A percentile compares a stretch with the other conserved stretches of the same genome.
Conservation (phyloP, 768 basidiomycete genomes). For the Podaxis sp. region DNA sequence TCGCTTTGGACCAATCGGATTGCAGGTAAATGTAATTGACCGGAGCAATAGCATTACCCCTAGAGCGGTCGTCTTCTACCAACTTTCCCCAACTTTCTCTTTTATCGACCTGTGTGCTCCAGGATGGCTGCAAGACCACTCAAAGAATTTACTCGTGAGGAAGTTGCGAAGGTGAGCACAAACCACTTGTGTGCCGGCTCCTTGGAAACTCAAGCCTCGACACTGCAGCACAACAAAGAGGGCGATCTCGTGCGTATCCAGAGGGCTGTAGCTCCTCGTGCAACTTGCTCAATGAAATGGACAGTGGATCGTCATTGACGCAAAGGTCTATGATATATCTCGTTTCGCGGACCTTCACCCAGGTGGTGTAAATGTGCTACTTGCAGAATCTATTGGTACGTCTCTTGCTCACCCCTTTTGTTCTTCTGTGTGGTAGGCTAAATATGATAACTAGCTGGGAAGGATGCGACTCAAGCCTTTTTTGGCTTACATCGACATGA, state of each 20-base stretch:
- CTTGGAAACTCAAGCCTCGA: neutral
- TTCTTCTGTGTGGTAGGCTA: neutral
- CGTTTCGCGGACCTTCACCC: slow-evolving; percentile 86
- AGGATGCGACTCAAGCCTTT: slow-evolving; percentile 48
- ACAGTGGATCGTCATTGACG: slow-evolving; percentile 81
- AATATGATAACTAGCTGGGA: slow-evolving; percentile 46
- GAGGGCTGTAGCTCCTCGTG: neutral
- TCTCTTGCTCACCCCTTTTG: neutral
- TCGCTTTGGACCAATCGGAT: slow-evolving; percentile 11
- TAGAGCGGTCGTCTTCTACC: neutral
- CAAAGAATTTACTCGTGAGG: slow-evolving; percentile 51
- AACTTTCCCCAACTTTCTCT: neutral
- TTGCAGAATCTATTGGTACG: slow-evolving; percentile 65
- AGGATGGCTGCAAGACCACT: slow-evolving; percentile 12
- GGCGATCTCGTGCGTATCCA: slow-evolving; percentile 68
- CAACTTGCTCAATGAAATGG: neutral
- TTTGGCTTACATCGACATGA: slow-evolving; percentile 34
- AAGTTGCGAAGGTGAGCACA: slow-evolving; percentile 62
- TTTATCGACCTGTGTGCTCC: neutral
- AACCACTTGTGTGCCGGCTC: neutral
- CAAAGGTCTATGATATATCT: slow-evolving; percentile 80
- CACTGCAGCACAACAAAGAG: slow-evolving; percentile 76
- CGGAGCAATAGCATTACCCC: neutral
- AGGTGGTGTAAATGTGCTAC: slow-evolving; percentile 75
- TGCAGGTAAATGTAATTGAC: neutral